Conservation (phyloP, 805 yeast genomes). For the Suhomyces sp. region DNA sequence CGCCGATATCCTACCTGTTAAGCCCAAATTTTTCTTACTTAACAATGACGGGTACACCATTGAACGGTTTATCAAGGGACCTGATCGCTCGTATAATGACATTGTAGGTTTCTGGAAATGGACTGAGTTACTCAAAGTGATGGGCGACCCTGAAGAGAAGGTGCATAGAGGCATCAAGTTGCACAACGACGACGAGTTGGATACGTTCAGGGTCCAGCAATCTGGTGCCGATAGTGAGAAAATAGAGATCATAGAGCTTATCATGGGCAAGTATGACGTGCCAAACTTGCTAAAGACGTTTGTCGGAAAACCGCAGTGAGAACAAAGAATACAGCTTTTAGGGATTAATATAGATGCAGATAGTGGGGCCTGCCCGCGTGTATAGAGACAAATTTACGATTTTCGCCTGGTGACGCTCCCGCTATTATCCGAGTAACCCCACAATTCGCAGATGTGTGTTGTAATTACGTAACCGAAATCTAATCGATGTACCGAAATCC, state of each 20-base stretch:
- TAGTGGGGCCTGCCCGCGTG: background rate
- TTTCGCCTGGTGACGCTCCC: background rate
- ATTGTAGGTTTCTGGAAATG: conserved; percentile 81
- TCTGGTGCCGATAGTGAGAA: conserved; percentile 12
- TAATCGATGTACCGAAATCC: background rate
- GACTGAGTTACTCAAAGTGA: conserved; percentile 62
- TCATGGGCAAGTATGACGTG: conserved; percentile 26
- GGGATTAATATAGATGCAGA: background rate
- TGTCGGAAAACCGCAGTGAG: conserved; percentile 1
- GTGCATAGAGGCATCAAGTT: conserved; percentile 22
- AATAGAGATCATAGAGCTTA: conserved; percentile 25
- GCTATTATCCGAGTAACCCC: background rate
- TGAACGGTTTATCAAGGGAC: conserved; percentile 83
- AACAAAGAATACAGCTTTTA: background rate
- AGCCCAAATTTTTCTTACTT: conserved; percentile 68
- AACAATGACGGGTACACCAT: conserved; percentile 90
- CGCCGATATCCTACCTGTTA: conserved; percentile 31
- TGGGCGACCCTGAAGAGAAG: conserved; percentile 46
- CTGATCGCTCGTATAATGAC: conserved; percentile 73
- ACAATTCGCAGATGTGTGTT: background rate
- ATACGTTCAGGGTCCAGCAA: conserved; percentile 11
- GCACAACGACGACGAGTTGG: conserved; percentile 19
- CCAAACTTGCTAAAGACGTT: conserved; percentile 19
- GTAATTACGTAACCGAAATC: background rate
- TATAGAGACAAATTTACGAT: background rate